Base-by-base conservation (phyloP, 2,329 filamentous ascomycete species). In the Aschersonia sp. region DNA sequence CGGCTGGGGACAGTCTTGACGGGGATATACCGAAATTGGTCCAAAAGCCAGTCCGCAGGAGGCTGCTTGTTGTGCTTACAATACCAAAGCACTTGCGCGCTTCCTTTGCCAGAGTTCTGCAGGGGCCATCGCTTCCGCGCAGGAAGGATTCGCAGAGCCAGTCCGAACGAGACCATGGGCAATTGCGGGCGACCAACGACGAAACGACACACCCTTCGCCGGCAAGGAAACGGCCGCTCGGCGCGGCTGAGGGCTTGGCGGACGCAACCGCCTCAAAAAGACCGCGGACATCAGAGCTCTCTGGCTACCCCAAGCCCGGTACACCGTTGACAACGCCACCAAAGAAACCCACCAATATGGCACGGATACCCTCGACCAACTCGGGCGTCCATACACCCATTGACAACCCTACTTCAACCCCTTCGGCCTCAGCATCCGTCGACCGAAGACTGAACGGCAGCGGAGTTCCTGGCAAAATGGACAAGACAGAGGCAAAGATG, bases 381-480 rank as follows among this genome's bases (percentile, higher is more conserved):
- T 78, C 74, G 1, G 64, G 72, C 50, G 68, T 66, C 6, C 64
- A 70, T 42, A 78, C 75, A 0, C 74, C 75, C 0, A 70, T 72
- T 22, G 69, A 70, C 6, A 54, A 63, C 3, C 63, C 64, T 44
- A 67, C 51, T 49, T 56, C 55, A 40, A 63, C 62, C 5, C 60
- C 60, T 4, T 56, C 57, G 6, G 54, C 61, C 5, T 50, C 56
- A 0, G 51, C 53, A 9, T 39, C 45, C 3, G 30, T 33, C 7
- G 61, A 64, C 11, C 58, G 57, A 14, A 55, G 55, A 7, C 49
- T 52, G 14, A 65, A 65, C 40, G 64, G 68, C 45, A 57, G 60
- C 9, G 63, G 67, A 22, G 22, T 22, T 22, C 22, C 22, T 22
- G 49, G 52, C 5, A 63, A 59, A 30, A 53, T 53, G 5, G 52